phyloP scores from a whole-genome alignment of 2,329 filamentous ascomycete genomes.

The Albophoma yamanashiensis region DNA sequence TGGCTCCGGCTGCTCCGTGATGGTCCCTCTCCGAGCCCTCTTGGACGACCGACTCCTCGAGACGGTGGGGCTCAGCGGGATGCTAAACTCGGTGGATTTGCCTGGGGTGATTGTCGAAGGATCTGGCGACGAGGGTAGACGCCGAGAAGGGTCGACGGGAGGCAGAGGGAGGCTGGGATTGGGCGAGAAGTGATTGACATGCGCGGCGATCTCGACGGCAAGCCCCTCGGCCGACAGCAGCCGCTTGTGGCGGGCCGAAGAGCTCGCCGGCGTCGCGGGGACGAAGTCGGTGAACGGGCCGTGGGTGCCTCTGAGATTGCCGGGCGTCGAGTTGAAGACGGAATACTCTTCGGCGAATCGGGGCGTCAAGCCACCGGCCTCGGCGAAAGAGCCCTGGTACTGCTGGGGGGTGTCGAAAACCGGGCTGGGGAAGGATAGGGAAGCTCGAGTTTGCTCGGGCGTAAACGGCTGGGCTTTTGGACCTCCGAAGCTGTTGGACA shows the following conservation, averaged over 20 bases:
- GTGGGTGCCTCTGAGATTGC: conserved; percentile 39
- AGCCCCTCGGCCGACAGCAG: conserved; percentile 39
- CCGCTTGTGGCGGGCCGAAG: conserved; percentile 31
- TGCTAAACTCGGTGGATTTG: conserved; percentile 16
- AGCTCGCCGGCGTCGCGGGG: conserved; percentile 23
- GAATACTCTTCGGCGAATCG: conserved; percentile 55
- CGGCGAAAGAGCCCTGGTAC: conserved; percentile 34
- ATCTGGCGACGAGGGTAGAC: conserved; percentile 47
- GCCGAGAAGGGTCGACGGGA: conserved; percentile 47
- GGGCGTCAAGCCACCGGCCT: conserved; percentile 45
- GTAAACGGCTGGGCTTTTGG: conserved; percentile 51
- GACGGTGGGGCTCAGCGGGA: conserved; percentile 15
- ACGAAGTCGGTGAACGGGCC: conserved; percentile 35
- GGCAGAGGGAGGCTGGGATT: conserved; percentile 42
- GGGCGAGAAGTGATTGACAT: conserved; percentile 51
- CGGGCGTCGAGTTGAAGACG: conserved; percentile 54
- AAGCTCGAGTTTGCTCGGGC: conserved; percentile 46
- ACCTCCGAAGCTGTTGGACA: conserved; percentile 46
- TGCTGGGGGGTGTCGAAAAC: conserved; percentile 46
- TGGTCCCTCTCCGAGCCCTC: conserved; percentile 32
- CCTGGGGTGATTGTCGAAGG: conserved; percentile 23
- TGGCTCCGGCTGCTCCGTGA: conserved; percentile 21
- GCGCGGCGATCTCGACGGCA: conserved; percentile 42
- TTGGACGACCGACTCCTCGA: conserved; percentile 24
- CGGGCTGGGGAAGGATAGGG: conserved; percentile 41